Conservation (phyloP, 441 rosid genomes). For the Euphorbia schlechtendalii region DNA sequence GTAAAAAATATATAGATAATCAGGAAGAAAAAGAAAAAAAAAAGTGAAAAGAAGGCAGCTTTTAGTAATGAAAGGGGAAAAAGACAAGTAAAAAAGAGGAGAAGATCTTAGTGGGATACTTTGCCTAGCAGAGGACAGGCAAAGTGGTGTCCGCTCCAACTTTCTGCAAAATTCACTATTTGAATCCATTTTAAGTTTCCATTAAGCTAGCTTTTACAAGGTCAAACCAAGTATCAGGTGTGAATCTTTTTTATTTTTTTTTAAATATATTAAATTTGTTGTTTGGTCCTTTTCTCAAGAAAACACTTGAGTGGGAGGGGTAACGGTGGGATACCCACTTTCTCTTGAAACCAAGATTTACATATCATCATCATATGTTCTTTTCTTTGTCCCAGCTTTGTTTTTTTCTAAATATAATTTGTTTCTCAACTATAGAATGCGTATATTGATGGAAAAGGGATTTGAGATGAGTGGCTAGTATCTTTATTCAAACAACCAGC, state of each 20-base stretch:
- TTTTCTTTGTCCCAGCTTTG: slow-evolving; percentile 9
- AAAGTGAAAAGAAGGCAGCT: slow-evolving; percentile 23
- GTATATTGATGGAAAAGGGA: slow-evolving; percentile 12
- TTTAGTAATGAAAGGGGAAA: slow-evolving; percentile 29
- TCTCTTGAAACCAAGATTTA: slow-evolving; percentile 15
- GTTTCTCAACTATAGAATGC: neutral
- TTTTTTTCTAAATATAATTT: neutral
- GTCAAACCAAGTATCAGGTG: slow-evolving; percentile 35
- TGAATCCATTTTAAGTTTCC: slow-evolving; percentile 7
- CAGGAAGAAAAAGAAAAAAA: neutral
- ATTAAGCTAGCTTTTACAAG: slow-evolving; percentile 25
- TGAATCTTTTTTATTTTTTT: slow-evolving; percentile 12
- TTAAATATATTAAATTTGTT: neutral
- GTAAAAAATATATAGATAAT: slow-evolving; percentile 13
- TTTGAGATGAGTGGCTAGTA: neutral
- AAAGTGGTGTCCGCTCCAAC: slow-evolving; percentile 41
- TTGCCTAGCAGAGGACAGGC: slow-evolving; percentile 50
- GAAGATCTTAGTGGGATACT: slow-evolving; percentile 60
- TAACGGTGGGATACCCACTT: slow-evolving; percentile 9
- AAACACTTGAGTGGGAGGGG: slow-evolving; percentile 14
- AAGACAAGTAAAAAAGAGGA: slow-evolving; percentile 19
- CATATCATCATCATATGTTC: slow-evolving; percentile 15
- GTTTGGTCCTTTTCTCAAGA: slow-evolving; percentile 12
- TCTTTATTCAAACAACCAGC: slow-evolving; percentile 15
- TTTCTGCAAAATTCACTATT: slow-evolving; percentile 30